These are phyloP conservation scores for Extremus antarcticus DNA, from an alignment of 495 filamentous ascomycete species.

Conservation along the genomic window DNA sequence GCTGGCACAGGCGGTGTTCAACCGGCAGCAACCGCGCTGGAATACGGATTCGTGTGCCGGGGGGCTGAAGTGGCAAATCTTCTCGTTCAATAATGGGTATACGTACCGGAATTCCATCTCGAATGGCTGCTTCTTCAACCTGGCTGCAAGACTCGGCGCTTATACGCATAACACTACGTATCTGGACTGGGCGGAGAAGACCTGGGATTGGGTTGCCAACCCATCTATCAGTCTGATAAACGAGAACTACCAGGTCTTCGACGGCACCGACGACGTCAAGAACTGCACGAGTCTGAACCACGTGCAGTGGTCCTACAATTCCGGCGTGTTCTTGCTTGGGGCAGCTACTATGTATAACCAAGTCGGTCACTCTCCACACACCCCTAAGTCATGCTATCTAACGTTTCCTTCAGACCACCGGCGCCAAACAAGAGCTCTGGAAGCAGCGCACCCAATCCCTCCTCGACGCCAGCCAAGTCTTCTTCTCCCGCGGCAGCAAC, in stretches of 20 bases:
- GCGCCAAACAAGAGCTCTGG: conserved; percentile 9
- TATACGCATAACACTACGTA: conserved; percentile 74
- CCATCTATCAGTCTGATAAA: conserved; percentile 41
- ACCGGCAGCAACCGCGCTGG: conserved; percentile 63
- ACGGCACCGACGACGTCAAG: conserved; percentile 48
- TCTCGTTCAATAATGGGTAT: conserved; percentile 68
- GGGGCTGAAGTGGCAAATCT: conserved; percentile 81
- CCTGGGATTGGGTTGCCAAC: conserved; percentile 56
- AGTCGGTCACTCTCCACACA: conserved; percentile 26
- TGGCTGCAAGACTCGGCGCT: conserved; percentile 58
- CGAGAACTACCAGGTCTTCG: conserved; percentile 47
- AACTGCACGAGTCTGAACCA: conserved; percentile 51
- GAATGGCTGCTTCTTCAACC: conserved; percentile 72
- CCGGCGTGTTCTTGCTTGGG: conserved; percentile 62
- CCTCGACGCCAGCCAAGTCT: conserved; percentile 22
- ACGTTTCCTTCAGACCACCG: conserved; percentile 10
- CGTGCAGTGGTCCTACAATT: conserved; percentile 68
- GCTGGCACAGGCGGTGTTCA: conserved; percentile 69
- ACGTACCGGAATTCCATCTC: conserved; percentile 73
- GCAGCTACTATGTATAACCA: conserved; percentile 70
- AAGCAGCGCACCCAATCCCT: conserved; percentile 11
- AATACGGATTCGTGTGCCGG: conserved; percentile 56
- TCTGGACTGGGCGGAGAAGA: conserved; percentile 60
- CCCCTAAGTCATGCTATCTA: neutral
- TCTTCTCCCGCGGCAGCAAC: conserved; percentile 45